Evolutionary conservation across 345 rosid genomes (phyloP).

Genomic region (Gossypium raimondii): DNA sequence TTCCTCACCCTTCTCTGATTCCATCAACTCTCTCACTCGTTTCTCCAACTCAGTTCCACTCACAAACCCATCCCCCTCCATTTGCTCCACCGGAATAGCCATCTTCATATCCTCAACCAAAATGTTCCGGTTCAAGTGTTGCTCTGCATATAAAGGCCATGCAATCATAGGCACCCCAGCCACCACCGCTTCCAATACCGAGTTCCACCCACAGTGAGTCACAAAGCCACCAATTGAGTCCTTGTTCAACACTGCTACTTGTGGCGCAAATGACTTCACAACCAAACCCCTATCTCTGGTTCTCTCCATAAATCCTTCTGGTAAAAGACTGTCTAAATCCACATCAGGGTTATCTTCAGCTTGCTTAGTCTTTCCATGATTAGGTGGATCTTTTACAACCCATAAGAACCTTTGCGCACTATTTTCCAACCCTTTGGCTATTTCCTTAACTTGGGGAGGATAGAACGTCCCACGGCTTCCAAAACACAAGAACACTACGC

Average conservation of each 20-base stretch:
- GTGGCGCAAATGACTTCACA: conserved; percentile 60
- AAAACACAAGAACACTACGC: conserved; percentile 40
- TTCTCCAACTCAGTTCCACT: conserved; percentile 29
- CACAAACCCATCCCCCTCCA: conserved; percentile 29
- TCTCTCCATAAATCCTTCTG: conserved; percentile 35
- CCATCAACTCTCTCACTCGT: conserved; percentile 35
- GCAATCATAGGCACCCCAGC: conserved; percentile 55
- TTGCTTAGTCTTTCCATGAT: conserved; percentile 26
- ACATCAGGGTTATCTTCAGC: conserved; percentile 9
- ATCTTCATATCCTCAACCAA: conserved; percentile 36
- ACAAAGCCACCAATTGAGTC: conserved; percentile 53
- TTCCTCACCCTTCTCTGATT: conserved; percentile 18
- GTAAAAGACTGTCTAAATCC: conserved; percentile 25
- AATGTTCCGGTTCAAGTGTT: conserved; percentile 25
- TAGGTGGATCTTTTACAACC: conserved; percentile 42
- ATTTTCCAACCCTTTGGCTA: conserved; percentile 41
- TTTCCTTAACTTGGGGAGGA: conserved; percentile 32
- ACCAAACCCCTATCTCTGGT: conserved; percentile 41
- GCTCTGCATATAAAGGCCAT: conserved; percentile 56
- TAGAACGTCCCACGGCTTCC: conserved; percentile 44
- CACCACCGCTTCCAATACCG: conserved; percentile 48
- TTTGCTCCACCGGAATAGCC: conserved; percentile 24
- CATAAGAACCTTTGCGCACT: conserved; percentile 44
- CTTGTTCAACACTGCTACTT: conserved; percentile 46
- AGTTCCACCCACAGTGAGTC: conserved; percentile 75